phyloP scores from a whole-genome alignment of 78 protist genomes.

The Planoprotostelium fungivorum region DNA sequence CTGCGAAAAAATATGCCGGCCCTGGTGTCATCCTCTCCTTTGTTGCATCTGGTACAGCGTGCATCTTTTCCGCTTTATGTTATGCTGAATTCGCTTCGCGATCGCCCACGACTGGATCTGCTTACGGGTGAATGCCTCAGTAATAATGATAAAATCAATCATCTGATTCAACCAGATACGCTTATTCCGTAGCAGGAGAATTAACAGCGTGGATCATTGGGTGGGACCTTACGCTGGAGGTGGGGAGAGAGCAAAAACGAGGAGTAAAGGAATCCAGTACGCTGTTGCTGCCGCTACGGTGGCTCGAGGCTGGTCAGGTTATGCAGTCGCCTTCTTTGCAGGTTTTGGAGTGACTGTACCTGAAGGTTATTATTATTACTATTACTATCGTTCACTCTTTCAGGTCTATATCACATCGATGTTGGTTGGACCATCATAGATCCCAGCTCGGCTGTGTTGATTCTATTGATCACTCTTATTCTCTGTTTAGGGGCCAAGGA shows the following conservation, averaged over 20 bases:
- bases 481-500: slow-evolving; percentile 60
- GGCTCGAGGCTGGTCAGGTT: slow-evolving; percentile 61
- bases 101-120: slow-evolving; percentile 48
- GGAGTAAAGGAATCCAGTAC: background rate
- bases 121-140: background rate
- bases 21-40: slow-evolving; percentile 54
- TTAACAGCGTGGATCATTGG: slow-evolving; percentile 53
- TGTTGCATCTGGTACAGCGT: slow-evolving; percentile 31
- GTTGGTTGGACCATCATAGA: background rate
- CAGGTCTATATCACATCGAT: background rate
- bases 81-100: slow-evolving; percentile 68
- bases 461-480: slow-evolving; percentile 23
- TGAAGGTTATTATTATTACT: background rate
- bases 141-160: background rate
- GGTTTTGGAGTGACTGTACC: background rate
- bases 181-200: slow-evolving; percentile 50
- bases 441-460: background rate
- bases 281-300: slow-evolving; percentile 60
- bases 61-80: slow-evolving; percentile 41
- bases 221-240: slow-evolving; percentile 57
- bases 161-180: slow-evolving; percentile 19
- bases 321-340: slow-evolving; percentile 19
- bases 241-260: background rate
- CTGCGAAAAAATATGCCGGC: slow-evolving; percentile 62
- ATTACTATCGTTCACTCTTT: background rate